Evolutionary conservation across 2,329 filamentous ascomycete species (phyloP).

Genomic region (Epichloe aotearoae): DNA sequence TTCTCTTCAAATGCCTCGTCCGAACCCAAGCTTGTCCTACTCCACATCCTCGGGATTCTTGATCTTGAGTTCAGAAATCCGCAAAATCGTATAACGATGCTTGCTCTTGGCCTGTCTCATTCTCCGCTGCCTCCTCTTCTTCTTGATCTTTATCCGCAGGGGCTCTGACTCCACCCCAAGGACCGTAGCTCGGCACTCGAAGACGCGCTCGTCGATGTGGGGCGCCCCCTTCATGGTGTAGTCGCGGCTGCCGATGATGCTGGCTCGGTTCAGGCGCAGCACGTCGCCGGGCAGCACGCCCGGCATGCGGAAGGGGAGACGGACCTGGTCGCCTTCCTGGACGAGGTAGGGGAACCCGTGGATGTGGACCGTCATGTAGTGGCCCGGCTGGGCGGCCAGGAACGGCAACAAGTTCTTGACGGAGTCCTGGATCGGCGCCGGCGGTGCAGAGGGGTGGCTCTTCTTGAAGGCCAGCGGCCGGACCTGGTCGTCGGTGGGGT

Average conservation of each 20-base stretch:
- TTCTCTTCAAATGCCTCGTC: not conserved
- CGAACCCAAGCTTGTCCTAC: not conserved
- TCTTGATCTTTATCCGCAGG: slow-evolving; percentile 66
- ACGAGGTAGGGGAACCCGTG: slow-evolving; percentile 70
- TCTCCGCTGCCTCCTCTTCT: slow-evolving; percentile 62
- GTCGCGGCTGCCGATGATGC: slow-evolving; percentile 71
- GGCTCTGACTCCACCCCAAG: slow-evolving; percentile 75
- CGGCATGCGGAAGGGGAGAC: slow-evolving; percentile 69
- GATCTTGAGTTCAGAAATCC: slow-evolving; percentile 70
- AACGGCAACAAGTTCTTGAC: slow-evolving; percentile 53
- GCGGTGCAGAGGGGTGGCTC: slow-evolving; percentile 21
- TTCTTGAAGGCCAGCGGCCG: slow-evolving; percentile 27
- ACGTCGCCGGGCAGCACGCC: slow-evolving; percentile 69
- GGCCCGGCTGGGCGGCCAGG: slow-evolving; percentile 56
- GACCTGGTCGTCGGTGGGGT: slow-evolving; percentile 19
- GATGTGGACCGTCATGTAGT: slow-evolving; percentile 72
- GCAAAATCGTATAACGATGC: slow-evolving; percentile 75
- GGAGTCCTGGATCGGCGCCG: slow-evolving; percentile 35
- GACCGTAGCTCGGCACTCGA: slow-evolving; percentile 74
- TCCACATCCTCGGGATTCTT: slow-evolving; percentile 28
- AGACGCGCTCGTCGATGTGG: slow-evolving; percentile 74
- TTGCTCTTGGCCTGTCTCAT: slow-evolving; percentile 74
- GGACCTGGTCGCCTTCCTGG: slow-evolving; percentile 60
- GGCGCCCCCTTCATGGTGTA: slow-evolving; percentile 73
- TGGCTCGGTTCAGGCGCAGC: slow-evolving; percentile 76